Conservation (phyloP, 768 basidiomycete genomes). For the Termitomyces sp. region DNA sequence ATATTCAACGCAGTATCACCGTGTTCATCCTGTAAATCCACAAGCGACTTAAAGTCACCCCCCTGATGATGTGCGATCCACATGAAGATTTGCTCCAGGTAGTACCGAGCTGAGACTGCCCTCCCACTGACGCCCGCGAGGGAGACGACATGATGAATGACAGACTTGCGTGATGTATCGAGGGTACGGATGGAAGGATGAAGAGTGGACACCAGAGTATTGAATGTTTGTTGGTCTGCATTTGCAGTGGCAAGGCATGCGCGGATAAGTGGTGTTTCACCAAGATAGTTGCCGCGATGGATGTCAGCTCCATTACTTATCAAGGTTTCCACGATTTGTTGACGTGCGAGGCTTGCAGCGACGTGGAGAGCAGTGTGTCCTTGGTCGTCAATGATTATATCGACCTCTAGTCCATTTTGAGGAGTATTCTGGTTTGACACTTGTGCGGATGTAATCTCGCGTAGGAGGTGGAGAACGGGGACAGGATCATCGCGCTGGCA, state of each 20-base stretch:
- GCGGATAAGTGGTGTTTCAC: constrained; percentile 93
- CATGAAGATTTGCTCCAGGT: constrained; percentile 84
- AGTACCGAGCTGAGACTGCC: constrained; percentile 80
- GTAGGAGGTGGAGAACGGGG: constrained; percentile 59
- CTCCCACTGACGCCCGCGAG: constrained; percentile 91
- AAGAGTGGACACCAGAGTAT: constrained; percentile 57
- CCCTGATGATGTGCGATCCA: constrained; percentile 79
- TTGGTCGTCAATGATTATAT: constrained; percentile 89
- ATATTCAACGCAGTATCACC: constrained; percentile 97
- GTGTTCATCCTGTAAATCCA: constrained; percentile 91
- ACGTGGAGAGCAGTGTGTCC: constrained; percentile 94
- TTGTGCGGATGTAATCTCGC: constrained; percentile 52
- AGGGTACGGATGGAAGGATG: constrained; percentile 80
- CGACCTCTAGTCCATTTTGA: constrained; percentile 50
- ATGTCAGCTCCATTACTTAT: constrained; percentile 80
- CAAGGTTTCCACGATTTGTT: constrained; percentile 63
- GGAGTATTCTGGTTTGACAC: constrained; percentile 26
- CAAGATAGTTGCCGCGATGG: constrained; percentile 86
- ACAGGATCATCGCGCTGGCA: constrained; percentile 67
- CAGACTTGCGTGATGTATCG: constrained; percentile 80
- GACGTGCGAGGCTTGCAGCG: constrained; percentile 81
- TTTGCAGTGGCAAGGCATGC: constrained; percentile 88
- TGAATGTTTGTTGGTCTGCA: constrained; percentile 75
- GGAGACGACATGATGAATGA: constrained; percentile 88
- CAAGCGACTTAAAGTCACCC: constrained; percentile 72